These are phyloP conservation scores for Yamadazyma scolyti DNA, from an alignment of 805 yeast species.

Conservation along the genomic window DNA sequence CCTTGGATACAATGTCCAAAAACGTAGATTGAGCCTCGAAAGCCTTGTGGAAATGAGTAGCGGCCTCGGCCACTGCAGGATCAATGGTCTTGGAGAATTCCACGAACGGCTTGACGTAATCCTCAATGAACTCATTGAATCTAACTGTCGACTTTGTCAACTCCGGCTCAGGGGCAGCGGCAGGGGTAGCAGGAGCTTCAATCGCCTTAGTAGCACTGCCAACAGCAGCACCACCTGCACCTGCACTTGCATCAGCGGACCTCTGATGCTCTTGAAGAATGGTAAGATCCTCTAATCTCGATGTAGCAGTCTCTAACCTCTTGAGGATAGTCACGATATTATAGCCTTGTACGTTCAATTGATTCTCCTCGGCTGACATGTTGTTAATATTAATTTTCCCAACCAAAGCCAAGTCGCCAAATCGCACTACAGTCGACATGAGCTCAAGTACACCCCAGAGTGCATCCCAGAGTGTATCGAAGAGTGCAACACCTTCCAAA, in stretches of 20 bases:
- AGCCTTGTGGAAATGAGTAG: slow-evolving; percentile 45
- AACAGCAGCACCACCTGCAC: slow-evolving; percentile 1
- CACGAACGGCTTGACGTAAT: slow-evolving; percentile 58
- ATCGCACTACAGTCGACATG: too few species aligned
- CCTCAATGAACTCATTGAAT: slow-evolving; percentile 52
- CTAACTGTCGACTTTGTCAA: slow-evolving; percentile 44
- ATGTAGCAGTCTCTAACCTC: slow-evolving; percentile 88
- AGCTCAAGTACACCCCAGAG: background rate
- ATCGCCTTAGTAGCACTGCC: background rate
- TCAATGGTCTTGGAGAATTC: slow-evolving; percentile 51
- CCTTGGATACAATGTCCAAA: slow-evolving; percentile 52
- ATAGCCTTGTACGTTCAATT: slow-evolving; percentile 71
- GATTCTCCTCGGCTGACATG: slow-evolving; percentile 39
- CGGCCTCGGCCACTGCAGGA: slow-evolving; percentile 55
- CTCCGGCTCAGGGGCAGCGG: slow-evolving; percentile 12
- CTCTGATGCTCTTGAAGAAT: slow-evolving; percentile 59
- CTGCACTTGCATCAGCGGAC: slow-evolving; percentile 5
- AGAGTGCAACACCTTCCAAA: too few species aligned
- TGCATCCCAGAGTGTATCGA: background rate
- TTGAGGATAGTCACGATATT: slow-evolving; percentile 70
- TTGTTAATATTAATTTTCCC: too few species aligned
- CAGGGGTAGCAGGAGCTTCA: background rate
- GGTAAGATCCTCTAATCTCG: slow-evolving; percentile 86
- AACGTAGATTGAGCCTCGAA: slow-evolving; percentile 59
- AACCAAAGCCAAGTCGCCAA: too few species aligned